Evolutionary conservation across 768 basidiomycete genomes (phyloP), one percentile per base, ranked within the genome.

Genomic region (Clavulina sp.): DNA sequence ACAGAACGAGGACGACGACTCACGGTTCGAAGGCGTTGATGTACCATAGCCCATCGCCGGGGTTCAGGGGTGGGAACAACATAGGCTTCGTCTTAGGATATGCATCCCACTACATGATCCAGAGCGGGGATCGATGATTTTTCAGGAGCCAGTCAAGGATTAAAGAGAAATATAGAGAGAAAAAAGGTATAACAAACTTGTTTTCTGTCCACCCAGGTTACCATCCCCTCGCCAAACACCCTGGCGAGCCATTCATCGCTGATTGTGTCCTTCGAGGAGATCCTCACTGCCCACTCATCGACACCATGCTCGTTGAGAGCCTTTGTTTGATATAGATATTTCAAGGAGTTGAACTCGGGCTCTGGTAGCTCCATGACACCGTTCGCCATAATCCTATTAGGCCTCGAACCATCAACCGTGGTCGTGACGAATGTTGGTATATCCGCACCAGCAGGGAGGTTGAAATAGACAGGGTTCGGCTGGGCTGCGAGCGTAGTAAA

Each of bases 311-410:
- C n/a, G n/a, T n/a, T n/a, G n/a, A n/a, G n/a, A n/a, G n/a, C n/a
- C n/a, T n/a, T n/a, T n/a, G n/a, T n/a, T n/a, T n/a, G n/a, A n/a
- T n/a, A n/a, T n/a, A n/a, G n/a, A 65, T 91, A 95, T 5, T 80
- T 79, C 38, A 95, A 64, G 0, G 85, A 88, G 59, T 86, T 87
- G 68, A 96, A 95, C 54, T 84, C 80, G 1, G 89, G 84, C 50
- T 72, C 72, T n/a, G 69, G 68, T 73, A n/a, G 66, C 64, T 31
- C 75, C 66, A 7, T 38, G 32, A 23, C 55, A 41, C 50, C 49
- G n/a, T n/a, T n/a, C n/a, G n/a, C n/a, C n/a, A n/a, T n/a, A n/a
- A n/a, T n/a, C n/a, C n/a, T n/a, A n/a, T n/a, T n/a, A n/a, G n/a
- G n/a, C n/a, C n/a, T n/a, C n/a, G n/a, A n/a, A n/a, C n/a, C n/a